These are phyloP conservation scores for Lotus japonicus DNA, from an alignment of 306 rosid species.

Conservation along the genomic window DNA sequence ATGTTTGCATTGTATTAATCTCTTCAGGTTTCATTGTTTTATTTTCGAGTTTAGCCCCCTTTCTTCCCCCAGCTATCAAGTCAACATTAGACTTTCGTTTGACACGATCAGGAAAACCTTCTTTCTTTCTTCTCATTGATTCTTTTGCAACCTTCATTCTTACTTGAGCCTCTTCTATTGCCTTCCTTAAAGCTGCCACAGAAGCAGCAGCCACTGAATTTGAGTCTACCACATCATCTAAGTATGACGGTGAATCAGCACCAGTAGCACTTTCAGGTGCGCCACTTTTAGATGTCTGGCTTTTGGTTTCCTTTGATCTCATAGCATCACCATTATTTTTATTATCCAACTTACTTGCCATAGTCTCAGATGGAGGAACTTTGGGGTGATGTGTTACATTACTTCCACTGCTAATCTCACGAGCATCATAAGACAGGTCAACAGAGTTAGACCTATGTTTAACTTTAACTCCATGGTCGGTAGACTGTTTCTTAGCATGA, in stretches of 20 bases:
- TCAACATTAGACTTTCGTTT: slow-evolving; percentile 38
- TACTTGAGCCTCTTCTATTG: slow-evolving; percentile 89
- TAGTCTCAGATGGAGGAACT: slow-evolving; percentile 35
- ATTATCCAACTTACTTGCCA: slow-evolving; percentile 23
- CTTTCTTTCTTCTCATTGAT: slow-evolving; percentile 70
- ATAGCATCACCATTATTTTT: slow-evolving; percentile 23
- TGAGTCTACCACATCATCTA: slow-evolving; percentile 57
- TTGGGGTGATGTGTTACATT: slow-evolving; percentile 27
- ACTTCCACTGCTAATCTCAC: slow-evolving; percentile 42
- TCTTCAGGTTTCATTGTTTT: slow-evolving; percentile 32
- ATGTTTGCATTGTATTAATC: slow-evolving; percentile 30
- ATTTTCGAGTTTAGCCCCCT: slow-evolving; percentile 24
- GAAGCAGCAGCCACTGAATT: slow-evolving; percentile 84
- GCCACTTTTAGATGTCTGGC: slow-evolving; percentile 29
- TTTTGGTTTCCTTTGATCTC: slow-evolving; percentile 29
- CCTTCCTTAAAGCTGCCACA: slow-evolving; percentile 81
- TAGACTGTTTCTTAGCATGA: slow-evolving; percentile 38
- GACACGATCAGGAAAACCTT: slow-evolving; percentile 42
- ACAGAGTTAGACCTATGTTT: slow-evolving; percentile 32
- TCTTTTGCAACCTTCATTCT: slow-evolving; percentile 66
- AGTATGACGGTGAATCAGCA: slow-evolving; percentile 47
- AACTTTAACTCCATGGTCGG: slow-evolving; percentile 30
- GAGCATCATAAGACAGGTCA: slow-evolving; percentile 37
- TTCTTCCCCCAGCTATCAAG: slow-evolving; percentile 29
- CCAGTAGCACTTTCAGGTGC: slow-evolving; percentile 25